Conservation (phyloP, 2,329 filamentous ascomycete genomes). For the Dothideomycetes sp. region DNA sequence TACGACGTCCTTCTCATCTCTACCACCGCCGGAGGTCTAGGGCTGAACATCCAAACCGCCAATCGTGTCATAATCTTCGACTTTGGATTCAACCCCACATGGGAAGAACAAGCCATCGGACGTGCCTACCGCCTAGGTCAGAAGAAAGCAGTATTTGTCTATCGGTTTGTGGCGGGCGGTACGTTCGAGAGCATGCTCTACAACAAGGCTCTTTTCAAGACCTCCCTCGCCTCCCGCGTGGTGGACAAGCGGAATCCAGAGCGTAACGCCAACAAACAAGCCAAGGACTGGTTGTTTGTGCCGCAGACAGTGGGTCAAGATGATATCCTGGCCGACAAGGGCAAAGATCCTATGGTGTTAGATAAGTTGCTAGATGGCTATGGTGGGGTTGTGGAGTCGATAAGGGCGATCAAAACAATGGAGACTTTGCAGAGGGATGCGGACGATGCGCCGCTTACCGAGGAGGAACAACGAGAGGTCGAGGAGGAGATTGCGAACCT, state of each 20-base stretch:
- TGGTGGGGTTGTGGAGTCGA: conserved; percentile 38
- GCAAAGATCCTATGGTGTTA: conserved; percentile 48
- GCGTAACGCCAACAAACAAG: conserved; percentile 48
- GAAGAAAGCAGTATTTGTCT: conserved; percentile 69
- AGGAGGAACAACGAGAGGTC: conserved; percentile 19
- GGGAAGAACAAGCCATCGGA: conserved; percentile 80
- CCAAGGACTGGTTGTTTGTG: conserved; percentile 45
- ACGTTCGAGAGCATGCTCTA: conserved; percentile 69
- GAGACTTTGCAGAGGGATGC: conserved; percentile 23
- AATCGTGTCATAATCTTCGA: conserved; percentile 84
- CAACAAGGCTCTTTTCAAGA: conserved; percentile 70
- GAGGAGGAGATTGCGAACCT: conserved; percentile 15
- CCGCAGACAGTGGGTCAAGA: conserved; percentile 42
- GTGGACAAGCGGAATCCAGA: conserved; percentile 72
- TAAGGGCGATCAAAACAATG: conserved; percentile 20
- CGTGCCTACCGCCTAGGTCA: conserved; percentile 81
- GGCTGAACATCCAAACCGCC: conserved; percentile 72
- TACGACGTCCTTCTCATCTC: conserved; percentile 63
- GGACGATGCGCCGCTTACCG: conserved; percentile 19
- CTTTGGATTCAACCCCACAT: conserved; percentile 66
- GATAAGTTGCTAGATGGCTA: conserved; percentile 50
- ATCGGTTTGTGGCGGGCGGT: conserved; percentile 66
- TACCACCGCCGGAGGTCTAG: conserved; percentile 69
- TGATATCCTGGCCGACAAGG: conserved; percentile 37
- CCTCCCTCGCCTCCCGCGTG: conserved; percentile 64